Evolutionary conservation across 2,329 filamentous ascomycete genomes (phyloP).

Genomic region (Cercospora beticola): DNA sequence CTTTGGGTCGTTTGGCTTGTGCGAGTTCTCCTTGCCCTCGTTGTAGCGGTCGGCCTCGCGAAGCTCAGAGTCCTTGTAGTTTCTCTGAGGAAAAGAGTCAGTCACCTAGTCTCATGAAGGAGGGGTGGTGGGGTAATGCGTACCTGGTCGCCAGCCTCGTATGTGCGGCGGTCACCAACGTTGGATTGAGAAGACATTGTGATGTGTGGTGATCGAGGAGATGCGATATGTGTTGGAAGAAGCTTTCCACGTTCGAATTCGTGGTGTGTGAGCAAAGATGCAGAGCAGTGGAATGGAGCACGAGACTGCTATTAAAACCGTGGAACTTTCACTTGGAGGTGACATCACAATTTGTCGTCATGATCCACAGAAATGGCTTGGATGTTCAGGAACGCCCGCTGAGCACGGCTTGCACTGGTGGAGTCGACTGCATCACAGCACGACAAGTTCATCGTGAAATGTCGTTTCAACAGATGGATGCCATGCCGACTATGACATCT

Average conservation of each 20-base stretch:
- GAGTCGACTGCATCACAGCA: constrained; percentile 1
- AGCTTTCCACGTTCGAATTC: neutral
- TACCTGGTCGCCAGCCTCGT: constrained; percentile 74
- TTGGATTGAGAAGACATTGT: constrained; percentile 56
- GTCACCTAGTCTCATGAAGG: neutral
- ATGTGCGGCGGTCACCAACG: constrained; percentile 65
- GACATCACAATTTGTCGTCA: constrained; percentile 8
- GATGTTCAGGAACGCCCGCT: constrained; percentile 4
- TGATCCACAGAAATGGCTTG: constrained; percentile 4
- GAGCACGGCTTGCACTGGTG: neutral
- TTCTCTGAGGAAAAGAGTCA: constrained; percentile 49
- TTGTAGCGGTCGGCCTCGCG: constrained; percentile 60
- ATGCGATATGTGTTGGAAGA: neutral
- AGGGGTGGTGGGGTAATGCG: constrained; percentile 9
- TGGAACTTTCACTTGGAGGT: constrained; percentile 6
- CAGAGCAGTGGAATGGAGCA: constrained; percentile 9
- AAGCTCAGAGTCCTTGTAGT: constrained; percentile 46
- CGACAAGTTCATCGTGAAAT: neutral
- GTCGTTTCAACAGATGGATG: neutral
- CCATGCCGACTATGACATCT: neutral
- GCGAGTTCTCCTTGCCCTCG: constrained; percentile 69
- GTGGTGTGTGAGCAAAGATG: neutral
- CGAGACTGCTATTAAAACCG: constrained; percentile 6
- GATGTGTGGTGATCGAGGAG: constrained; percentile 4
- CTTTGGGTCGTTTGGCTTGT: constrained; percentile 70